A percentile compares a stretch with the other conserved stretches of the same genome.
These are phyloP conservation scores for Mimosa bimucronata DNA, from an alignment of 306 rosid species.

Conservation along the genomic window DNA sequence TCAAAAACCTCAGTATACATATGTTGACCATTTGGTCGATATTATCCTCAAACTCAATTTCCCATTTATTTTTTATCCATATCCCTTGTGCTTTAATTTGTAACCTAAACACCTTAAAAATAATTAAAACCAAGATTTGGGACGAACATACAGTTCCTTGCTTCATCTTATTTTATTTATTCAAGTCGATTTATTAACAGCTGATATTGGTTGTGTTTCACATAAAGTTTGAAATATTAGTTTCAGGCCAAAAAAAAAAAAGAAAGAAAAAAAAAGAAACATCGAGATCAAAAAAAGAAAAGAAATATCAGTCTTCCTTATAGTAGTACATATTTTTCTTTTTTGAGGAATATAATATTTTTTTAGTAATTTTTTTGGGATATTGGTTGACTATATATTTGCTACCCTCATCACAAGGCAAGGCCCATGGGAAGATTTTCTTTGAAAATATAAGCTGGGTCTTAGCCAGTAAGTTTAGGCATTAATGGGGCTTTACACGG, in stretches of 20 bases:
- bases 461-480: not conserved
- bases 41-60: not conserved
- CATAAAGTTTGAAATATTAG: not conserved
- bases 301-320: too few species aligned
- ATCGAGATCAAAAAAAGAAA: too few species aligned
- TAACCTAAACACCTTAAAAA: not conserved
- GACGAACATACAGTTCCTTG: not conserved
- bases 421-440: too few species aligned
- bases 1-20: not conserved
- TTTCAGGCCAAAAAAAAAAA: too few species aligned
- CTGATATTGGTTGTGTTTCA: too few species aligned
- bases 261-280: too few species aligned
- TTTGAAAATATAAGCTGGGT: not conserved
- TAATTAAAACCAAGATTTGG: not conserved
- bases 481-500: not conserved
- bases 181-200: not conserved
- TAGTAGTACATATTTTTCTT: too few species aligned
- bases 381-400: too few species aligned
- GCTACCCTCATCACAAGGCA: too few species aligned
- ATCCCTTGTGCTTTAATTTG: not conserved
- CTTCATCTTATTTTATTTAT: not conserved
- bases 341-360: too few species aligned
- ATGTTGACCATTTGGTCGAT: not conserved
- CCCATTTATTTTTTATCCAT: not conserved
- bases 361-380: too few species aligned